Percentiles rank a stretch among this genome's conserved stretches.
These are phyloP conservation scores for Pichia insulana DNA, from an alignment of 805 yeast species.

Conservation along the genomic window DNA sequence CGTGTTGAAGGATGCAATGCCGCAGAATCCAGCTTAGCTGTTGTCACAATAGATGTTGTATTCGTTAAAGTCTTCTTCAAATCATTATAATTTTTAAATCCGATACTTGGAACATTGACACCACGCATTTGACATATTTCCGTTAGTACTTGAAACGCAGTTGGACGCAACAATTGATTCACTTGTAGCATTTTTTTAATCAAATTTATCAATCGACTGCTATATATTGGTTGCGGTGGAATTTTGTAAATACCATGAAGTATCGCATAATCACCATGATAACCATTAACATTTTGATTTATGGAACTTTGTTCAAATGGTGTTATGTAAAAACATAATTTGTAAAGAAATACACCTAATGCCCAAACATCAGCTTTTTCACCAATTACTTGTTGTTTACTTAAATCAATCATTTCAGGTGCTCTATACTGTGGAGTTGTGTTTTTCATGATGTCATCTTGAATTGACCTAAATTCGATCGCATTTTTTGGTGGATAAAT, in stretches of 20 bases:
- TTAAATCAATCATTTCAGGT: slow-evolving; percentile 77
- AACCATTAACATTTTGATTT: slow-evolving; percentile 27
- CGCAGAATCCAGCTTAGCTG: background rate
- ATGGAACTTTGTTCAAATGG: slow-evolving; percentile 56
- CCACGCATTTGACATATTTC: slow-evolving; percentile 59
- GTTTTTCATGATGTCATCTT: slow-evolving; percentile 64
- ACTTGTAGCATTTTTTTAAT: slow-evolving; percentile 53
- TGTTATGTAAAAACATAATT: slow-evolving; percentile 72
- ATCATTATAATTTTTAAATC: slow-evolving; percentile 15
- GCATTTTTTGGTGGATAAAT: slow-evolving; percentile 53
- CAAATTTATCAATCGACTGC: slow-evolving; percentile 53
- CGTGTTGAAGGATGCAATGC: background rate
- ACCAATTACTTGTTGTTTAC: slow-evolving; percentile 60
- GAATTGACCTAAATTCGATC: slow-evolving; percentile 50
- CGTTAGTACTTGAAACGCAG: slow-evolving; percentile 59
- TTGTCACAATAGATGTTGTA: background rate
- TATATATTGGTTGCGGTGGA: slow-evolving; percentile 49
- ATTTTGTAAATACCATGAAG: slow-evolving; percentile 45
- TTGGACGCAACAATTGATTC: slow-evolving; percentile 67
- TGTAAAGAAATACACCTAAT: slow-evolving; percentile 67
- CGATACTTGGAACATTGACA: slow-evolving; percentile 24
- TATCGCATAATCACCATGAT: slow-evolving; percentile 54
- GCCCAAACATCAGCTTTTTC: slow-evolving; percentile 88
- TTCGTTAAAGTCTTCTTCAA: slow-evolving; percentile 4
- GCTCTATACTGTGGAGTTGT: slow-evolving; percentile 82